Base-by-base conservation (phyloP, 1,284 basidiomycete genomes). In the Ganoderma sinense region DNA sequence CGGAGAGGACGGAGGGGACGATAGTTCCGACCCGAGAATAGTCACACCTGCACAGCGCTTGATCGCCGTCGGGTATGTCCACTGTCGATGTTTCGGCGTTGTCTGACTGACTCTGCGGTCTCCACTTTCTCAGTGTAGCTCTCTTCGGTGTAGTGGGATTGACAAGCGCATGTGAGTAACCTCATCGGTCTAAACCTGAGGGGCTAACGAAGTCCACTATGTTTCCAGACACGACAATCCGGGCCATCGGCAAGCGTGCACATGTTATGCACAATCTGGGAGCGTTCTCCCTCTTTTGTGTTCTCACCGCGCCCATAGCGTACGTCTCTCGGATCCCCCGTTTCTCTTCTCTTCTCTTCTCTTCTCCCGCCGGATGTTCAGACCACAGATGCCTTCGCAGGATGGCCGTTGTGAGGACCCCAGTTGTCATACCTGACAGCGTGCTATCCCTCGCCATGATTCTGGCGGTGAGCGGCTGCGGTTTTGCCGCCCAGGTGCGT, bases 221-320 rank as follows among this genome's bases (percentile, higher is more conserved):
- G 4, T 16, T 18, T 2, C 23, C 64, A 92, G 92, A 90, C 75
- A 88, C 87, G 1, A 82, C 88, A 0, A 87, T 95, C 48, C 86
- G 92, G 4, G 88, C 88, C 8, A 91, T 95, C 43, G 93, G 93
- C 3, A 89, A 86, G 68, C 86, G 89, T 0, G 92, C 92, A 5
- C 90, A 92, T 75, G 84, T 92, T 0, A 82, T 94, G 71, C 93
- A 95, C 76, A 85, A 87, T 20, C 86, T 94, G 71, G 83, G 85
- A 6, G 91, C 87, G 68, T 94, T 94, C 76, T 89, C 92, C 0
- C 79, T 86, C 36, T 85, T 88, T 74, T 90, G 88, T 69, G 85
- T 90, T 8, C 77, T 92, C 36, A 85, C 87, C 1, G 84, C 87
- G 3, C 79, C 81, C 4, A 71, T 88, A 70, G 85, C 79, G 89